These are phyloP conservation scores for Pseudocercospora musae DNA, from an alignment of 2,329 filamentous ascomycete genomes.

Conservation along the genomic window DNA sequence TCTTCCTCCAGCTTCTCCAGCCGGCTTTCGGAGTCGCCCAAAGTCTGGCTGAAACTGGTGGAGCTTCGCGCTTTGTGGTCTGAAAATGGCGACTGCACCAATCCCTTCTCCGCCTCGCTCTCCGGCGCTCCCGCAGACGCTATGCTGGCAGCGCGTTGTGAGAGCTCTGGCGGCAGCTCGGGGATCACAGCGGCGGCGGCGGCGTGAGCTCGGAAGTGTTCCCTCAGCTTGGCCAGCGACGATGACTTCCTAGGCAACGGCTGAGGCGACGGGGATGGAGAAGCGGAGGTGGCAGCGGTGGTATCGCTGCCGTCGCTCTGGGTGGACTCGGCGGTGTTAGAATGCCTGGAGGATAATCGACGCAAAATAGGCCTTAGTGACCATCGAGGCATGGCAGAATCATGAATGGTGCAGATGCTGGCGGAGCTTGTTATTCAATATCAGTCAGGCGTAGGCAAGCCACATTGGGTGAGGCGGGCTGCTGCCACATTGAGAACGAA, in stretches of 20 bases:
- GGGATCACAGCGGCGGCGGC: constrained; percentile 11
- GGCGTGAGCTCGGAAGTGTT: constrained; percentile 19
- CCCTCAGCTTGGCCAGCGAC: constrained; percentile 24
- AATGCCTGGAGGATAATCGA: constrained; percentile 22
- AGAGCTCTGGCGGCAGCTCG: constrained; percentile 19
- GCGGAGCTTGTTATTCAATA: neutral
- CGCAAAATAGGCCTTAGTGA: constrained; percentile 22
- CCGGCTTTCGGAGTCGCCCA: constrained; percentile 1
- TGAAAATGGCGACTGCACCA: neutral
- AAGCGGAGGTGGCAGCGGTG: constrained; percentile 16
- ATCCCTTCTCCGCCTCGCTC: neutral
- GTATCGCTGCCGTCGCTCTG: constrained; percentile 19
- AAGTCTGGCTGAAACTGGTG: neutral
- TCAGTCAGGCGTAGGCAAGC: neutral
- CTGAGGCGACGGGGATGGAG: constrained; percentile 14
- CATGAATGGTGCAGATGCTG: too few species aligned
- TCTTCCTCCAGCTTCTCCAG: constrained; percentile 3
- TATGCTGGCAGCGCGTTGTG: neutral
- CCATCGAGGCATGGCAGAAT: neutral
- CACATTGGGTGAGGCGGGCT: neutral
- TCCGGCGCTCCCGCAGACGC: neutral
- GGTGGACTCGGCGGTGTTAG: constrained; percentile 19
- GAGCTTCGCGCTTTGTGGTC: neutral
- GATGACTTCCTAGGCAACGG: constrained; percentile 13
- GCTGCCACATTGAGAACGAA: neutral